A percentile compares a stretch with the other conserved stretches of the same genome.
Evolutionary conservation across 352 stramenopile species (phyloP).

Genomic region (Pythium plurisporium): DNA sequence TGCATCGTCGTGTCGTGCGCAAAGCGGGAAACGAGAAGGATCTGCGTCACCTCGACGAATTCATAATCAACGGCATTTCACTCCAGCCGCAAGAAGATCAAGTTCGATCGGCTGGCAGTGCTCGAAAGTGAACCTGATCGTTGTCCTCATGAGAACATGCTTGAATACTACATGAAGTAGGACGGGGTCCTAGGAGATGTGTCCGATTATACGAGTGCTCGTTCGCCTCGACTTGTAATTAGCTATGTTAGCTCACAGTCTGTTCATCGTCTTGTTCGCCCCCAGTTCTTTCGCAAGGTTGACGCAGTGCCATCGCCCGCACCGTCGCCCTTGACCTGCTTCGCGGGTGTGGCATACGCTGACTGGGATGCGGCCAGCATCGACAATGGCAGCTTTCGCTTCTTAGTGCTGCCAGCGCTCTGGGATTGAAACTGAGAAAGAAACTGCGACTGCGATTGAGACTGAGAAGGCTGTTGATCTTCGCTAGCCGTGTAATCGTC

Average conservation of each 20-base stretch:
- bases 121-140: not conserved
- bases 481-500: conserved; percentile 6
- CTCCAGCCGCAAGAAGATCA: not conserved
- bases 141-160: not conserved
- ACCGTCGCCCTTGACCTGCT: conserved; percentile 7
- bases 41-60: not conserved
- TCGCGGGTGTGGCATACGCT: conserved; percentile 12
- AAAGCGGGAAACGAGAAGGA: not conserved
- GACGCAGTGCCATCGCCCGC: conserved; percentile 12
- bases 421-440: conserved; percentile 45
- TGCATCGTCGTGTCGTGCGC: not conserved
- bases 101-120: not conserved
- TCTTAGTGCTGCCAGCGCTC: conserved; percentile 18
- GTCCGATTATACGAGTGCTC: not conserved
- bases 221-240: not conserved
- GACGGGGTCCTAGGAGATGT: too few relatives aligned
- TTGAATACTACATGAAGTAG: too few relatives aligned
- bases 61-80: not conserved
- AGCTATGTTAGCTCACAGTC: not conserved
- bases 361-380: conserved; percentile 59
- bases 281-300: conserved; percentile 57
- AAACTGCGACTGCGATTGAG: conserved; percentile 34
- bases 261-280: conserved; percentile 48
- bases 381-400: conserved; percentile 67
- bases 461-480: conserved; percentile 25